A percentile compares a stretch with the other conserved stretches of the same genome.
phyloP scores from a whole-genome alignment of 352 stramenopile species.

The Halophytophthora batemanensis region DNA sequence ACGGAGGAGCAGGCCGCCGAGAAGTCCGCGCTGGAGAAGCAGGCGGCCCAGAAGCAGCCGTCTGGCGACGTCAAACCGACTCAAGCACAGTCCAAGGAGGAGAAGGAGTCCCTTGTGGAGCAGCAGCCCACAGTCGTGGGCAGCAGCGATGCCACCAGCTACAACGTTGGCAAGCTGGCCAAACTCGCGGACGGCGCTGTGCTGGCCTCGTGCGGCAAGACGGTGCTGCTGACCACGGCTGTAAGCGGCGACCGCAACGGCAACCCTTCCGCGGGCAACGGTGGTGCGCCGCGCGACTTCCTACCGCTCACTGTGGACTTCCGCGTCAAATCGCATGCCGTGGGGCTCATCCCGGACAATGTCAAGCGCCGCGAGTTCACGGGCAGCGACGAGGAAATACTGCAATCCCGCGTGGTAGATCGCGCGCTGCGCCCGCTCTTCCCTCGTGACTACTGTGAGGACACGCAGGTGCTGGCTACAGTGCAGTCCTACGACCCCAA shows the following conservation, averaged over 20 bases:
- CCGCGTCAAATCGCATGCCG: slow-evolving; percentile 87
- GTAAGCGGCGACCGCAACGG: slow-evolving; percentile 56
- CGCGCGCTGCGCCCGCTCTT: slow-evolving; percentile 94
- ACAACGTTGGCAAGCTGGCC: slow-evolving; percentile 76
- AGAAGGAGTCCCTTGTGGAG: slow-evolving; percentile 10
- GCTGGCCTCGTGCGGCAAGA: slow-evolving; percentile 77
- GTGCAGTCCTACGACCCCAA: slow-evolving; percentile 85
- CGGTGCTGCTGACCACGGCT: slow-evolving; percentile 83
- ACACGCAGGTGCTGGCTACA: slow-evolving; percentile 94
- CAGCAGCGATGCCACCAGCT: slow-evolving; percentile 51
- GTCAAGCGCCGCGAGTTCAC: slow-evolving; percentile 86
- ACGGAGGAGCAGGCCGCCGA: slow-evolving; percentile 20
- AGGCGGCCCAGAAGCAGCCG: slow-evolving; percentile 4
- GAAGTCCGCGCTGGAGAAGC: slow-evolving; percentile 1
- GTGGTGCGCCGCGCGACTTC: slow-evolving; percentile 49
- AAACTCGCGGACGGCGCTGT: slow-evolving; percentile 84
- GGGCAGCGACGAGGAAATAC: slow-evolving; percentile 93
- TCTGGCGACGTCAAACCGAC: slow-evolving; percentile 3
- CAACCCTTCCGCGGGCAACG: slow-evolving; percentile 24
- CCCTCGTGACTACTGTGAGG: slow-evolving; percentile 91
- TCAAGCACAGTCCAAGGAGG: slow-evolving; percentile 7
- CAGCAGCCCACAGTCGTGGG: slow-evolving; percentile 26
- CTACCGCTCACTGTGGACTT: slow-evolving; percentile 94
- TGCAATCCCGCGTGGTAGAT: slow-evolving; percentile 96
- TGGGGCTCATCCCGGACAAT: slow-evolving; percentile 86